Evolutionary conservation across 2,329 filamentous ascomycete species (phyloP).

Genomic region (Metarhizium album): DNA sequence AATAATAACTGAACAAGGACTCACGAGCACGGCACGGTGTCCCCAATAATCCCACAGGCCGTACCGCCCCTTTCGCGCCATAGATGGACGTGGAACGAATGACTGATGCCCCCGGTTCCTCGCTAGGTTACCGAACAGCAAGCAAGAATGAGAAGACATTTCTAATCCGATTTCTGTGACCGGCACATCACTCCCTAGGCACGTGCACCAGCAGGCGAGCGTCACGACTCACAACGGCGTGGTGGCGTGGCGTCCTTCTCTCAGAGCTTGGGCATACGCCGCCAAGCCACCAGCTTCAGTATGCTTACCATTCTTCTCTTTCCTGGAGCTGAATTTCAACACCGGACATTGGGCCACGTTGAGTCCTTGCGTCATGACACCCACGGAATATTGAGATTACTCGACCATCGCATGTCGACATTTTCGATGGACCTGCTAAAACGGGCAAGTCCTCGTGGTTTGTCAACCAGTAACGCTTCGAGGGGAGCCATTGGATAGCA

Average conservation of each 20-base stretch:
- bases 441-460: not conserved
- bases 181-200: not conserved
- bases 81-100: not conserved
- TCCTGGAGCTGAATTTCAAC: too few species aligned
- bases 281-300: too few species aligned
- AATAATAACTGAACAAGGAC: not conserved
- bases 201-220: too few species aligned
- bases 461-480: not conserved
- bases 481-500: not conserved
- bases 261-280: not conserved
- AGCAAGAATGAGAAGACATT: not conserved
- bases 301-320: too few species aligned
- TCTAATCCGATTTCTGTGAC: not conserved
- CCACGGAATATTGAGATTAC: too few species aligned
- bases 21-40: not conserved
- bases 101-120: not conserved
- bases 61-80: not conserved
- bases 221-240: too few species aligned
- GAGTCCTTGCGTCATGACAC: too few species aligned
- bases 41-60: not conserved
- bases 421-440: not conserved
- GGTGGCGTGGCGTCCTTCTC: too few species aligned
- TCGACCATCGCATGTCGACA: too few species aligned
- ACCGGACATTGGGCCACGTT: too few species aligned
- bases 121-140: not conserved